Evolutionary conservation across 495 filamentous ascomycete genomes (phyloP), one percentile per base, ranked within the genome.

Genomic region (Tuber melanosporum): DNA sequence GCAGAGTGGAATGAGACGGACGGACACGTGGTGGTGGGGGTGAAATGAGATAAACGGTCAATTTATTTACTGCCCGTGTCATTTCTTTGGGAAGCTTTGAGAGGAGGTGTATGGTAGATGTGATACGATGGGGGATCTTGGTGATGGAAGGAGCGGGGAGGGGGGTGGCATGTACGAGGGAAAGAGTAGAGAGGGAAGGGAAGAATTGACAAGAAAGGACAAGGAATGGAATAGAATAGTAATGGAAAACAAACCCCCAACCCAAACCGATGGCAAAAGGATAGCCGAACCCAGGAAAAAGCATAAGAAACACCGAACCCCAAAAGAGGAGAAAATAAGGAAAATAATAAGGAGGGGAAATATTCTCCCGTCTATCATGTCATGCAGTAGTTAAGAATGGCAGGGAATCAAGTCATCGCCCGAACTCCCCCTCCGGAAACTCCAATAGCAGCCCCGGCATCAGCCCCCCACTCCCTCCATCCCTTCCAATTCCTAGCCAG

Each of bases 401-500:
- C 1, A 52, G 14, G n/a, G 10, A 44, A 62, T 75, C 45, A 81
- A 71, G 75, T 76, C 57, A 81, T 71, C 6, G 70, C 75, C 42
- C 75, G 45, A 36, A 76, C 73, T 12, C 71, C 79, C 62, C 70
- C 73, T 36, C 76, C 79, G 3, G 57, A 66, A 66, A 66, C 57
- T 3, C 57, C 57, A 17, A 66, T 0, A 15, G 57, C 57, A 6
- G 10, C 57, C 26, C 57, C 57, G 20, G 49, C 49, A 57, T 57
- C 57, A 6, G 57, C 57, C 57, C 80, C 78, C 75, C 78, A 81
- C 43, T 78, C 80, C 42, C 49, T 75, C 78, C 80, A 80, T 26
- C 78, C 78, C 57, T 80, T 80, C 78, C 78, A 80, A 57, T 80
- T 80, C 69, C 78, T 76, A 39, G 78, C 78, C 73, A 80, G 45